Conservation (phyloP, 257 asterid species). For the Fraxinus quadrangulata region DNA sequence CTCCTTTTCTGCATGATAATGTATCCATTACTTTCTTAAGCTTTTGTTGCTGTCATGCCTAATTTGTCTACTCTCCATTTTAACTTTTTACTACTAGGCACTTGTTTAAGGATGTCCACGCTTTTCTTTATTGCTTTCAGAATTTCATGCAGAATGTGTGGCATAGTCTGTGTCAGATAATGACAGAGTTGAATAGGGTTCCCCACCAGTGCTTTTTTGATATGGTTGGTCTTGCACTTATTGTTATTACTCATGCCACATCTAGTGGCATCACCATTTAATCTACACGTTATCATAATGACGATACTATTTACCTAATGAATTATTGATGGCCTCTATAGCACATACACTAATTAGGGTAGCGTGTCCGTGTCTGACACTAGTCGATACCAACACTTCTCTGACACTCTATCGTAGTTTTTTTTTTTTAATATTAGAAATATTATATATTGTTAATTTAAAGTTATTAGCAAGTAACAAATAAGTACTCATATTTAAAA, state of each 20-base stretch:
- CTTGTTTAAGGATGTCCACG: background rate
- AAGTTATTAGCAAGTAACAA: no score
- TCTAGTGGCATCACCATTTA: background rate
- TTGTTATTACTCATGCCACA: background rate
- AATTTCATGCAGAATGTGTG: background rate
- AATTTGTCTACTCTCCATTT: background rate
- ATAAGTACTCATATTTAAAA: no score
- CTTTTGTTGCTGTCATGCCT: background rate
- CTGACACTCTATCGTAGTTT: no score
- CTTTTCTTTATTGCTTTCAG: background rate
- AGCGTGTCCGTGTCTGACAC: no score
- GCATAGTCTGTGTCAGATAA: background rate
- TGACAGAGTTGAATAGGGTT: background rate
- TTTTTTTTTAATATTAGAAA: no score
- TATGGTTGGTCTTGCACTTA: background rate
- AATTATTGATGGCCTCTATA: background rate
- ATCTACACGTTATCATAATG: background rate
- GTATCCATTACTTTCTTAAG: background rate
- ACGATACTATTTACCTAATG: background rate
- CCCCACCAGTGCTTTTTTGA: background rate
- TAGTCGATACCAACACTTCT: no score
- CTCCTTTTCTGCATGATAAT: background rate
- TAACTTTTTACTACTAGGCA: background rate
- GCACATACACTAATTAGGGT: no score
- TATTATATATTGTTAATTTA: no score